phyloP scores from a whole-genome alignment of 1,139 yeast genomes.

The Lodderomyces jiufengensis region DNA sequence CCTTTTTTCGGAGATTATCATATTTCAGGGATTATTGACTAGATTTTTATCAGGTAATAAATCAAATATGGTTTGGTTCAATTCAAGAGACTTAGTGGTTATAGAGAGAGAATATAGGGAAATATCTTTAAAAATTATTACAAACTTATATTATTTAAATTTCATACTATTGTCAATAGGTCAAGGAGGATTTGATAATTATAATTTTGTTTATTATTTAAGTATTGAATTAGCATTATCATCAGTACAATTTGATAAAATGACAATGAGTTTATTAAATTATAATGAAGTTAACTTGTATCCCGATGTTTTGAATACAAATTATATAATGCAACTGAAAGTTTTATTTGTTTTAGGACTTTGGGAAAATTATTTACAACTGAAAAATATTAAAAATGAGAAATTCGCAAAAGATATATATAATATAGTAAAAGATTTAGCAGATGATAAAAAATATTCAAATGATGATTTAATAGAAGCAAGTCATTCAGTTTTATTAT shows the following conservation, averaged over 20 bases:
- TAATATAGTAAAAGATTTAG: constrained; percentile 41
- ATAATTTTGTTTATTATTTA: constrained; percentile 59
- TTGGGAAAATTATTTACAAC: constrained; percentile 55
- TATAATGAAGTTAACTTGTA: constrained; percentile 37
- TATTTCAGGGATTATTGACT: constrained; percentile 54
- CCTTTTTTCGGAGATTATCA: constrained; percentile 49
- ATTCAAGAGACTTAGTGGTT: constrained; percentile 9
- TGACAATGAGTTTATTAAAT: constrained; percentile 39
- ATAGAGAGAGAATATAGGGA: constrained; percentile 23
- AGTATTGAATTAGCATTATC: constrained; percentile 40
- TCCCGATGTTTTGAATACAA: constrained; percentile 27
- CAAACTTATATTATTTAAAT: constrained; percentile 49
- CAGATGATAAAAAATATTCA: constrained; percentile 26
- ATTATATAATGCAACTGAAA: constrained; percentile 44
- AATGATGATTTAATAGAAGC: constrained; percentile 52
- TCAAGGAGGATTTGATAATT: constrained; percentile 66
- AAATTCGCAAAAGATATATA: constrained; percentile 34
- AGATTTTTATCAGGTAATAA: constrained; percentile 24
- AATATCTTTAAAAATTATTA: constrained; percentile 37
- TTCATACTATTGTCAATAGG: constrained; percentile 61
- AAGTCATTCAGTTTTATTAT: constrained; percentile 63
- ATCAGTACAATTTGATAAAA: constrained; percentile 30
- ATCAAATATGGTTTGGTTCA: constrained; percentile 8
- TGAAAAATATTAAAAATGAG: constrained; percentile 16
- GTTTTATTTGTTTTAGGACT: constrained; percentile 54